Base-by-base conservation (phyloP, 2,329 filamentous ascomycete species). In the Fusarium sp. region DNA sequence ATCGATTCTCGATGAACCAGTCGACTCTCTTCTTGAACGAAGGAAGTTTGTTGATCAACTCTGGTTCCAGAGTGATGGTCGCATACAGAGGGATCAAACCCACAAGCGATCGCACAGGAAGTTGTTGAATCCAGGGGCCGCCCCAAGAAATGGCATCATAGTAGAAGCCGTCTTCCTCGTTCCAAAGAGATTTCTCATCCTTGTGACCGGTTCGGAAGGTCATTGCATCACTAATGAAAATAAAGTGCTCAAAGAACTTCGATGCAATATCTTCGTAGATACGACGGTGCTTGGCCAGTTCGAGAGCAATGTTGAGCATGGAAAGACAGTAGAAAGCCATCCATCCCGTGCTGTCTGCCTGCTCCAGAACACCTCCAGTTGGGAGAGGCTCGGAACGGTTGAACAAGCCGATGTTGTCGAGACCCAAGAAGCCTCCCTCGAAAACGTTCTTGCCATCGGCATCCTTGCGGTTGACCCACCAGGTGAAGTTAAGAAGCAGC, bases 401-500 rank as follows among this genome's bases (percentile, higher is more conserved):
- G 87, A 98, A 98, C 37, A 98, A 83, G 56, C 96, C 96, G 79
- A 98, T 98, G 78, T 98, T 98, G 87, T 98, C 95, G 55, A 98
- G 85, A 47, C 95, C 95, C 10, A 98, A 84, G 85, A 98, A 98
- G 45, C 95, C 95, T 72, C 95, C 96, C 78, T 98, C 96, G 73
- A 98, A 98, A 28, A 98, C 92, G 76, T 98, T 98, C 83, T 98
- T 98, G 75, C 94, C 95, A 12, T 97, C 93, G 13, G 88, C 87
- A 75, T 98, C 95, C 81, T 98, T 98, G 62, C 95, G 92, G 79
- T 98, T 98, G 21, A 98, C 95, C 95, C 95, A 98, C 96, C 96
- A 98, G 6, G 96, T 98, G 80, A 98, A 98, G 82, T 98, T 98
- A 68, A 98, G 85, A 25, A 98, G 84, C 64, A 98, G 82, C 80